Evolutionary conservation across 352 stramenopile species (phyloP).

Genomic region (Globisporangium cystogenes): DNA sequence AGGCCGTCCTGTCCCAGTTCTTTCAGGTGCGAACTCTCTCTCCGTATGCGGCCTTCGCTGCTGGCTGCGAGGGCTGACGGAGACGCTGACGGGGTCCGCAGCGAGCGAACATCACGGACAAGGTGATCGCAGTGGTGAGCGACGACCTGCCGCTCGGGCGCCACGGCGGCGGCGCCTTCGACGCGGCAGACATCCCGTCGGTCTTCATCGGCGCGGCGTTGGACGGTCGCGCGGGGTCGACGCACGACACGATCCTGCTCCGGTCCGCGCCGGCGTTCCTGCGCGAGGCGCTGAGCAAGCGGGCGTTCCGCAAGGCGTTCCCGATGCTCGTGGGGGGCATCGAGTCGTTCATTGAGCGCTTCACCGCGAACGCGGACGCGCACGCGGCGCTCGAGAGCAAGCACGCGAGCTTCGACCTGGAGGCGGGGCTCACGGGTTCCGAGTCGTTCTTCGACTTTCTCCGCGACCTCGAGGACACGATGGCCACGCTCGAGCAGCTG

Average conservation of each 20-base stretch:
- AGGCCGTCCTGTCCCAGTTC: constrained; percentile 46
- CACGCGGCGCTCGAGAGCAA: constrained; percentile 40
- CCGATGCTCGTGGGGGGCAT: constrained; percentile 42
- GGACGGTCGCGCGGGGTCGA: constrained; percentile 36
- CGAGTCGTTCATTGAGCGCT: constrained; percentile 43
- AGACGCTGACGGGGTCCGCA: constrained; percentile 3
- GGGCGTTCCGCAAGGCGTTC: constrained; percentile 45
- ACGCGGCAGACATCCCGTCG: constrained; percentile 40
- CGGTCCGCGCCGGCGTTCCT: constrained; percentile 54
- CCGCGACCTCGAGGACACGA: constrained; percentile 35
- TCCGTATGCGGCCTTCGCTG: background rate
- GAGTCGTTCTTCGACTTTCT: constrained; percentile 66
- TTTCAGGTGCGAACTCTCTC: constrained; percentile 30
- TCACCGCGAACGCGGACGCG: constrained; percentile 28
- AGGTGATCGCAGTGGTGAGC: constrained; percentile 57
- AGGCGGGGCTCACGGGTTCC: constrained; percentile 16
- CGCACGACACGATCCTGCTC: constrained; percentile 44
- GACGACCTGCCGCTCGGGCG: constrained; percentile 41
- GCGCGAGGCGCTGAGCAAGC: constrained; percentile 43
- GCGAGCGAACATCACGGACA: constrained; percentile 65
- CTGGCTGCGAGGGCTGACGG: too few relatives aligned
- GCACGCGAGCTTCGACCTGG: constrained; percentile 38
- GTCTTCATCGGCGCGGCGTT: constrained; percentile 47
- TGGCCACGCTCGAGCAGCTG: constrained; percentile 47
- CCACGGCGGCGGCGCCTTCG: constrained; percentile 18